These are phyloP conservation scores for Fusarium sp. DNA, from an alignment of 2,329 filamentous ascomycete species.

Conservation along the genomic window DNA sequence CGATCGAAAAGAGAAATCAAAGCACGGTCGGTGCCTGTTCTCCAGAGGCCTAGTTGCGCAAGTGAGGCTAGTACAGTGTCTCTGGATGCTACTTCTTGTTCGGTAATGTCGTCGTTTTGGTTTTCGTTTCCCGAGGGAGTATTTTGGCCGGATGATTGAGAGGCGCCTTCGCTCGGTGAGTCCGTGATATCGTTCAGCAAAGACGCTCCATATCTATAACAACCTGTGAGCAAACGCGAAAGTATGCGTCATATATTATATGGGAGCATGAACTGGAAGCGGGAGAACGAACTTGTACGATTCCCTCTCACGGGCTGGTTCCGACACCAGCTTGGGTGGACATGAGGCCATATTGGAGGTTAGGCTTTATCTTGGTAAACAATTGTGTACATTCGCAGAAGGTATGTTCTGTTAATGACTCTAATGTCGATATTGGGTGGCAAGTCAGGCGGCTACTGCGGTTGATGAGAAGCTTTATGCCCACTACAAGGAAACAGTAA, in stretches of 20 bases:
- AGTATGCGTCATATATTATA: neutral
- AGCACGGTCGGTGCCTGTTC: slow-evolving; percentile 57
- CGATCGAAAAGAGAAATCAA: slow-evolving; percentile 67
- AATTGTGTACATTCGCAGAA: neutral
- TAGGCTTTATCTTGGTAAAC: neutral
- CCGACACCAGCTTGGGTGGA: slow-evolving; percentile 24
- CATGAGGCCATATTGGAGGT: slow-evolving; percentile 16
- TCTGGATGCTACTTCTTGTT: slow-evolving; percentile 5
- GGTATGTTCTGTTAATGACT: neutral
- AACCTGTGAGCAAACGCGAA: slow-evolving; percentile 1
- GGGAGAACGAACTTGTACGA: slow-evolving; percentile 31
- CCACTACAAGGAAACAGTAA: neutral
- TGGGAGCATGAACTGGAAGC: neutral
- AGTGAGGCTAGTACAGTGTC: slow-evolving; percentile 61
- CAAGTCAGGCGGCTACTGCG: neutral
- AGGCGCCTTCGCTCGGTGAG: slow-evolving; percentile 19
- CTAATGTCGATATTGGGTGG: slow-evolving; percentile 7
- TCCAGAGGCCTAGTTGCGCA: slow-evolving; percentile 62
- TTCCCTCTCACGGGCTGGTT: slow-evolving; percentile 34
- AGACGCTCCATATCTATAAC: slow-evolving; percentile 28
- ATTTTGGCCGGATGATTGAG: slow-evolving; percentile 1
- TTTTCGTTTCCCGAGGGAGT: neutral
- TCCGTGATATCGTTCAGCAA: slow-evolving; percentile 25
- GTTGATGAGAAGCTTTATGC: neutral
- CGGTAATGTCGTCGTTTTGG: neutral